These are phyloP conservation scores for Mortierella alpina DNA, from an alignment of 192 early-diverging fungal genomes.

Conservation along the genomic window DNA sequence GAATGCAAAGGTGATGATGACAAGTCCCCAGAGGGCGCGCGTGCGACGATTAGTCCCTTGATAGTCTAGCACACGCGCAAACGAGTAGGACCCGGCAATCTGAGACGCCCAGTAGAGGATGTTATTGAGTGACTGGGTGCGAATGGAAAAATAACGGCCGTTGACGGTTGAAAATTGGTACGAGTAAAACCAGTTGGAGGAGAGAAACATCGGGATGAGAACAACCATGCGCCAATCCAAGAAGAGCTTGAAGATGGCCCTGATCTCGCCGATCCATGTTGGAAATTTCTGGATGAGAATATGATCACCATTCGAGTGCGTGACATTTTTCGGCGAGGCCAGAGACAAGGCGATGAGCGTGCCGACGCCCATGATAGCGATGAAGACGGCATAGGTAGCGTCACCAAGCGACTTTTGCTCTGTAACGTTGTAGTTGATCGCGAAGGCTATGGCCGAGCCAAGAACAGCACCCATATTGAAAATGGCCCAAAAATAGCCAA, in stretches of 20 bases:
- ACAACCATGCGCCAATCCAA: slow-evolving; percentile 68
- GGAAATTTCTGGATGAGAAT: slow-evolving; percentile 74
- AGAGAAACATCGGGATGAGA: slow-evolving; percentile 70
- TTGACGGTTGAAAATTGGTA: slow-evolving; percentile 74
- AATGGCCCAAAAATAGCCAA: slow-evolving; percentile 86
- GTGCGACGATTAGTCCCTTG: slow-evolving; percentile 58
- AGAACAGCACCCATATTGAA: slow-evolving; percentile 82
- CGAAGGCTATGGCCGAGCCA: slow-evolving; percentile 77
- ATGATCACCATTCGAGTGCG: slow-evolving; percentile 70
- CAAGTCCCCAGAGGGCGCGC: slow-evolving; percentile 72
- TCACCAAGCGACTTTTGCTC: slow-evolving; percentile 61
- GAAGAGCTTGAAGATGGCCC: slow-evolving; percentile 64
- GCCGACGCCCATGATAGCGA: slow-evolving; percentile 71
- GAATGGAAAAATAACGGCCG: slow-evolving; percentile 69
- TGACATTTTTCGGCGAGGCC: slow-evolving; percentile 62
- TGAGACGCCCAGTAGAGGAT: slow-evolving; percentile 80
- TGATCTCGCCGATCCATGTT: slow-evolving; percentile 61
- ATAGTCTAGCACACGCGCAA: slow-evolving; percentile 72
- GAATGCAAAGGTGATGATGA: slow-evolving; percentile 55
- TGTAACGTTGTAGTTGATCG: slow-evolving; percentile 67
- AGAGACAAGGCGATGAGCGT: slow-evolving; percentile 64
- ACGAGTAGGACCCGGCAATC: slow-evolving; percentile 67
- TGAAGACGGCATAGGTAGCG: slow-evolving; percentile 79
- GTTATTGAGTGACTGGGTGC: slow-evolving; percentile 75
- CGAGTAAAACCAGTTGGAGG: slow-evolving; percentile 81